Percentiles rank a stretch among this genome's conserved stretches.
These are phyloP conservation scores for Aspergillus sp. DNA, from an alignment of 2,329 filamentous ascomycete genomes.

Conservation along the genomic window DNA sequence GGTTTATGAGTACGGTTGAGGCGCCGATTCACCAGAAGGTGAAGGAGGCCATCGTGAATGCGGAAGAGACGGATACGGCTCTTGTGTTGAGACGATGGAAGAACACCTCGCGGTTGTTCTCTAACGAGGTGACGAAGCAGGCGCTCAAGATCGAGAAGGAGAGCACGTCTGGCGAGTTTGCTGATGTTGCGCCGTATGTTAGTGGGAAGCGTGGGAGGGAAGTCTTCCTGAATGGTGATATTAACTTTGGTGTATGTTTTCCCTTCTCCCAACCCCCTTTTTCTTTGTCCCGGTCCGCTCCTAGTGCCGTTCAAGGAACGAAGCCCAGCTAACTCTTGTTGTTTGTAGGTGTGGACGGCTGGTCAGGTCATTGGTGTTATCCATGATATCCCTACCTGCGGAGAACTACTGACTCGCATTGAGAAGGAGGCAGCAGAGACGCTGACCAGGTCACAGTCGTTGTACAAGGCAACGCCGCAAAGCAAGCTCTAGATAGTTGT, in stretches of 20 bases:
- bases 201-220: slow-evolving; percentile 87
- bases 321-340: slow-evolving; percentile 12
- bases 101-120: slow-evolving; percentile 86
- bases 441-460: slow-evolving; percentile 58
- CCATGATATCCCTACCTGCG: slow-evolving; percentile 77
- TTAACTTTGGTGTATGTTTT: slow-evolving; percentile 76
- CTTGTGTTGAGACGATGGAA: slow-evolving; percentile 86
- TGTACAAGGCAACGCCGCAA: slow-evolving; percentile 49
- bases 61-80: slow-evolving; percentile 87
- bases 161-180: slow-evolving; percentile 81
- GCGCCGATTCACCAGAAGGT: slow-evolving; percentile 90
- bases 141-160: slow-evolving; percentile 81
- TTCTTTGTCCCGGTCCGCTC: neutral
- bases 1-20: slow-evolving; percentile 96
- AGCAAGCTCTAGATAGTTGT: slow-evolving; percentile 55
- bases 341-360: slow-evolving; percentile 81
- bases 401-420: slow-evolving; percentile 67
- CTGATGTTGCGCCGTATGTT: slow-evolving; percentile 81
- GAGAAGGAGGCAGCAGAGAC: slow-evolving; percentile 73
- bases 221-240: slow-evolving; percentile 90
- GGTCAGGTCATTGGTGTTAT: slow-evolving; percentile 92
- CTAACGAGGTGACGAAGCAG: slow-evolving; percentile 81
- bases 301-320: neutral
- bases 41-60: slow-evolving; percentile 86
- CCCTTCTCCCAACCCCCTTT: slow-evolving; percentile 24